Percentiles rank a stretch among this genome's conserved stretches.
phyloP scores from a whole-genome alignment of 352 stramenopile species.

The Phytophthora cactorum region DNA sequence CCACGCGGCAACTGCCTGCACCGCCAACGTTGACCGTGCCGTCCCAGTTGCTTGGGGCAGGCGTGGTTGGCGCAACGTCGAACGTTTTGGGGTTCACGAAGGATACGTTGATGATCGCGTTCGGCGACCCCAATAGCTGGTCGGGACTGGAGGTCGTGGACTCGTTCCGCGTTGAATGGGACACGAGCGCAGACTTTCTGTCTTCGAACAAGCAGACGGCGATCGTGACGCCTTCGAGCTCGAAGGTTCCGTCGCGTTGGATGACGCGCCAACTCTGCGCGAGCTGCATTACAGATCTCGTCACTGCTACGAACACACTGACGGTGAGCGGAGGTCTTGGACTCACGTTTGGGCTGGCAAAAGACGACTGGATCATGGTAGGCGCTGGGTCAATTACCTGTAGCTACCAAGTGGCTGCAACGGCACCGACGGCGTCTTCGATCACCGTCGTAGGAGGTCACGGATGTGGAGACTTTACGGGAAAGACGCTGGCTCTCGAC shows the following conservation, averaged over 20 bases:
- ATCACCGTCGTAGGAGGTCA: conserved; percentile 52
- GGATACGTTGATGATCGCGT: conserved; percentile 60
- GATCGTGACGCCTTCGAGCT: conserved; percentile 40
- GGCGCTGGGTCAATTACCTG: conserved; percentile 56
- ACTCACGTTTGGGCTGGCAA: conserved; percentile 19
- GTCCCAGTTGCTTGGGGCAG: conserved; percentile 46
- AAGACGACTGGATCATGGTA: conserved; percentile 58
- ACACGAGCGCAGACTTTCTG: conserved; percentile 66
- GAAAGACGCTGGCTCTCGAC: conserved; percentile 48
- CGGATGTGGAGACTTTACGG: conserved; percentile 52
- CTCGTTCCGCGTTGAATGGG: conserved; percentile 93
- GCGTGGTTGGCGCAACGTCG: conserved; percentile 26
- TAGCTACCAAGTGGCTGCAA: conserved; percentile 46
- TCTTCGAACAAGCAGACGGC: conserved; percentile 43
- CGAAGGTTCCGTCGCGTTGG: conserved; percentile 45
- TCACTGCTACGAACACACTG: conserved; percentile 16
- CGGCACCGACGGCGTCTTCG: conserved; percentile 31
- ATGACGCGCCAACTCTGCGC: conserved; percentile 50
- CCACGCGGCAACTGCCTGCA: conserved; percentile 69
- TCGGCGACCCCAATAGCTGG: conserved; percentile 75
- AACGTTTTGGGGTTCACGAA: conserved; percentile 77
- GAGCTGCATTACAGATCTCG: conserved; percentile 53
- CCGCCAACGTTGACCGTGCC: conserved; percentile 54
- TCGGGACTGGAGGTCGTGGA: conserved; percentile 81
- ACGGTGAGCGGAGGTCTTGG: conserved; percentile 21